Evolutionary conservation across 345 rosid genomes (phyloP), one percentile per base, ranked within the genome.

Genomic region (Syzygium aromaticum): DNA sequence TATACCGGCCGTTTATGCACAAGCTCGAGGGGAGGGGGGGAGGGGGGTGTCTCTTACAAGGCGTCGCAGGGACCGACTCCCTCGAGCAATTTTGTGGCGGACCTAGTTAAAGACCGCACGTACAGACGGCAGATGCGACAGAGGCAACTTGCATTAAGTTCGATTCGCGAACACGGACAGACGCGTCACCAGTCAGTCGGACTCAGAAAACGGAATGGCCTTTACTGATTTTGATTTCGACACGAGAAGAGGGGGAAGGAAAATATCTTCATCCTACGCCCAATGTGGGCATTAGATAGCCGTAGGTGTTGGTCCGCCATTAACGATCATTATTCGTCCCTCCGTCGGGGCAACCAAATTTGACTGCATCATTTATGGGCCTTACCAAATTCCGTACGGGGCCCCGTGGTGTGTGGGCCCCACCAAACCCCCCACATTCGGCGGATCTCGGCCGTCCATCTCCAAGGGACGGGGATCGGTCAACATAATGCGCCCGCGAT

Each of bases 91-190:
- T 33, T 14, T 33, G 19, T 8, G 23, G 23, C 1, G 17, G 12
- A 21, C 23, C 10, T 16, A 16, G 43, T 30, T 17, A 30, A 30
- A 7, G 6, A 16, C 23, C 0, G 12, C 43, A 7, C 6, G 1
- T 4, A 64, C 6, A 1, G 16, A 43, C 11, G 0, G 0, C 3
- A 2, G 0, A 30, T 0, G 0, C 0, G 46, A 17, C 17, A 0
- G 46, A 16, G 43, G 16, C 1, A 7, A 8, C 7, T 64, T 0
- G 3, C 0, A 21, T 64, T 15, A 2, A 28, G 14, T 28, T 4
- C 22, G 40, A 28, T 2, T 30, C 12, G 2, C 25, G 23, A 67
- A 17, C 0, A 10, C 3, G 2, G 9, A 8, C 0, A 0, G 43
- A 17, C 43, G 8, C 6, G 11, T 33, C 25, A 2, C 33, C 25